Evolutionary conservation across 2,329 filamentous ascomycete species (phyloP), one percentile per base, ranked within the genome.

Genomic region (Diplodia corticola): DNA sequence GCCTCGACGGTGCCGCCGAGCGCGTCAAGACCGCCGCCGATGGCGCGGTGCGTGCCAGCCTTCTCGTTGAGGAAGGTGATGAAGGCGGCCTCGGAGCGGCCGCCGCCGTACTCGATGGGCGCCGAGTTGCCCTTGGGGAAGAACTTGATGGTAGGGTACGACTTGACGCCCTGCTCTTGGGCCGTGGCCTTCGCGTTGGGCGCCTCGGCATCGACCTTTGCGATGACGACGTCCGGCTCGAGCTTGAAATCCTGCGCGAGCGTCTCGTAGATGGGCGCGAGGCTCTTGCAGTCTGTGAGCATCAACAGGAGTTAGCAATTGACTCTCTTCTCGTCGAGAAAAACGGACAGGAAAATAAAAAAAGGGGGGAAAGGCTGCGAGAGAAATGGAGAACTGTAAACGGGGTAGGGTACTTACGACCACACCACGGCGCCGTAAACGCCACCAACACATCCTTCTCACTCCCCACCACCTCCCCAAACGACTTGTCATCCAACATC

Each of bases 341-440:
- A n/a, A n/a, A n/a, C n/a, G n/a, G n/a, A n/a, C n/a, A n/a, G n/a
- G n/a, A n/a, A n/a, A n/a, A n/a, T n/a, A n/a, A n/a, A n/a, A n/a
- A n/a, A n/a, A n/a, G n/a, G n/a, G n/a, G n/a, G n/a, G n/a, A n/a
- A n/a, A n/a, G 12, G 35, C 15, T 37, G 12, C 35, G 15, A 1
- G 15, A 13, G 17, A 5, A 28, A 22, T 6, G 28, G 57, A 57
- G 13, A n/a, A 9, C n/a, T n/a, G n/a, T 35, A 24, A 30, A 12
- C 1, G 13, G 20, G 2, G n/a, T n/a, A 40, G 20, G 68, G 71
- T 71, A 91, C 93, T 81, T 87, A 98, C 95, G 94, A 79, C 94
- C 94, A 81, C 95, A 99, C 95, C 94, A 98, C 63, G 95, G 93
- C 63, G 95, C 94, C 72, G 96, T 99, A 80, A 99, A 99, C 53